Evolutionary conservation across 2,329 filamentous ascomycete genomes (phyloP).

Genomic region (Dichotomopilus funicola): DNA sequence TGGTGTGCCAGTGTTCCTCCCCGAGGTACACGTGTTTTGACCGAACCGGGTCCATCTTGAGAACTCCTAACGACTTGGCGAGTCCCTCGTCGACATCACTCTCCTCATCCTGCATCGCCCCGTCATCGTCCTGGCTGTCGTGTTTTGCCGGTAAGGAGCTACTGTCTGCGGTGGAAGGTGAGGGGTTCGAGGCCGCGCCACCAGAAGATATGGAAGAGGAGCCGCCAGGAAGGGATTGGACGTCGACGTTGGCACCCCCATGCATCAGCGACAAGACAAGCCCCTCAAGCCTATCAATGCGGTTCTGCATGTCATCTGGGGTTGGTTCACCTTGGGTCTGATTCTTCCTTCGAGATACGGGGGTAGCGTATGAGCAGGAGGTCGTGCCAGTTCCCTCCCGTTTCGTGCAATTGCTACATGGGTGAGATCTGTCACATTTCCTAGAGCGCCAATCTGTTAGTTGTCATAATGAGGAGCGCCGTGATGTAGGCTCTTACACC

Average conservation of each 20-base stretch:
- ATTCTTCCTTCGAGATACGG: slow-evolving; percentile 64
- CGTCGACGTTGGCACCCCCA: slow-evolving; percentile 56
- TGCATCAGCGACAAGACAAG: slow-evolving; percentile 92
- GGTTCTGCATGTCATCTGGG: slow-evolving; percentile 97
- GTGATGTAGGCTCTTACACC: too few species aligned
- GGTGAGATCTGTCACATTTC: slow-evolving; percentile 88
- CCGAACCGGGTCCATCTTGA: slow-evolving; percentile 73
- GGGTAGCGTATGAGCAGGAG: slow-evolving; percentile 79
- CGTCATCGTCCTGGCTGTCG: slow-evolving; percentile 52
- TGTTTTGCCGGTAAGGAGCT: slow-evolving; percentile 35
- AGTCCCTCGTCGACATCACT: slow-evolving; percentile 64
- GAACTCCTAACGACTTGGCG: slow-evolving; percentile 68
- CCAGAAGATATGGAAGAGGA: slow-evolving; percentile 22
- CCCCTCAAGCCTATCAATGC: slow-evolving; percentile 90
- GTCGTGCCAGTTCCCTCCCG: slow-evolving; percentile 74
- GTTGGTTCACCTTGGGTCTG: slow-evolving; percentile 53
- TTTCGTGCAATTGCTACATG: slow-evolving; percentile 92
- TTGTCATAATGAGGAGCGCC: too few species aligned
- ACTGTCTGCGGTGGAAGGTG: slow-evolving; percentile 29
- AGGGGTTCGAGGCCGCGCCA: slow-evolving; percentile 13
- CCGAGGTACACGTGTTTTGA: slow-evolving; percentile 76
- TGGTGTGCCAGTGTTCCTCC: slow-evolving; percentile 75
- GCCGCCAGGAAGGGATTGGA: slow-evolving; percentile 27
- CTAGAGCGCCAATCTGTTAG: slow-evolving; percentile 35
- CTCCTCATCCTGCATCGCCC: slow-evolving; percentile 45